Evolutionary conservation across 805 yeast species (phyloP).

Genomic region (Nakazawaea pomicola): DNA sequence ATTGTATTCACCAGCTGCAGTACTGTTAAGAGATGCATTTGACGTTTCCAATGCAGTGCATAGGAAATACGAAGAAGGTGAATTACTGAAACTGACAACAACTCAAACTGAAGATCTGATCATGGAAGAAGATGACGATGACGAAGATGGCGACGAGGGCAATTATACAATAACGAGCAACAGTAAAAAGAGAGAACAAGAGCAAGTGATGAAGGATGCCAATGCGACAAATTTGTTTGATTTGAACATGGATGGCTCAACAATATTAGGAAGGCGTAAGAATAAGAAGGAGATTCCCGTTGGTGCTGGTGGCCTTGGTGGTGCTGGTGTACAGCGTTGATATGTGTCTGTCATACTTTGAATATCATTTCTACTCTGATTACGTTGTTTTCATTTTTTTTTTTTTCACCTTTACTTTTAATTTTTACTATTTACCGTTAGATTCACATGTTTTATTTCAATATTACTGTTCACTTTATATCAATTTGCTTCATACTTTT

Average conservation of each 20-base stretch:
- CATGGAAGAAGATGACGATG: conserved; percentile 37
- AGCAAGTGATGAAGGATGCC: neutral
- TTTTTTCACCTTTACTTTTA: too few relatives aligned
- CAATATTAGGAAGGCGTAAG: conserved; percentile 43
- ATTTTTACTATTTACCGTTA: too few relatives aligned
- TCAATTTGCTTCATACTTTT: too few relatives aligned
- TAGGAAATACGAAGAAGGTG: conserved; percentile 50
- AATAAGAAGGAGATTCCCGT: conserved; percentile 16
- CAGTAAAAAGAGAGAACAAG: neutral
- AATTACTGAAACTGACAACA: conserved; percentile 25
- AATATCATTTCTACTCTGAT: too few relatives aligned
- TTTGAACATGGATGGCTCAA: conserved; percentile 46
- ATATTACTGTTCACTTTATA: too few relatives aligned
- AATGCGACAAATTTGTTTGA: conserved; percentile 29
- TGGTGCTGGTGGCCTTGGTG: too few relatives aligned
- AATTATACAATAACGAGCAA: conserved; percentile 5
- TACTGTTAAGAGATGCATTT: conserved; percentile 54
- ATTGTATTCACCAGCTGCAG: conserved; percentile 52
- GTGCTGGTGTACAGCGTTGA: too few relatives aligned
- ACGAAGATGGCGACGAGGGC: conserved; percentile 26
- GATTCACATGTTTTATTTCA: too few relatives aligned
- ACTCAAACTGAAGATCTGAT: conserved; percentile 10
- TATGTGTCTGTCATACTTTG: neutral
- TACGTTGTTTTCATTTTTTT: too few relatives aligned
- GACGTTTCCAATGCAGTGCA: conserved; percentile 59